Evolutionary conservation across 805 yeast genomes (phyloP).

Genomic region (Ogataea angusta): DNA sequence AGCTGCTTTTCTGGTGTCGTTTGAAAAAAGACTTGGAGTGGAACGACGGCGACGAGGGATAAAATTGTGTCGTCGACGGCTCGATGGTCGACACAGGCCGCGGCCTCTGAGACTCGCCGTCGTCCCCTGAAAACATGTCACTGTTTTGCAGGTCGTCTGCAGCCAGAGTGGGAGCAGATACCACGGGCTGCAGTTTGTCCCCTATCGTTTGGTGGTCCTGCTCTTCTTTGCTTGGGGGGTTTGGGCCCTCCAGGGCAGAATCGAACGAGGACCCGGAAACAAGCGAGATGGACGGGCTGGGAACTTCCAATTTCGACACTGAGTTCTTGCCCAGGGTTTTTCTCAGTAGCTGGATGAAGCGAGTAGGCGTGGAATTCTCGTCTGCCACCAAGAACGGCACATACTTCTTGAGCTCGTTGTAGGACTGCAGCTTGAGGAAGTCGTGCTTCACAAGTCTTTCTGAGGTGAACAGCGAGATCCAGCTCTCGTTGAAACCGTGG

Average conservation of each 20-base stretch:
- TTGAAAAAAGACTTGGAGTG: conserved; percentile 50
- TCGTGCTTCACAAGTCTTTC: conserved; percentile 57
- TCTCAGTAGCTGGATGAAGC: conserved; percentile 54
- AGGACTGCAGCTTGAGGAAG: conserved; percentile 65
- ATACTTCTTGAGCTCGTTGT: conserved; percentile 42
- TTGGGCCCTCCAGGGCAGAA: neutral
- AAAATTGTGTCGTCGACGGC: conserved; percentile 24
- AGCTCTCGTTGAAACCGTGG: conserved; percentile 67
- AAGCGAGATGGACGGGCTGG: conserved; percentile 20
- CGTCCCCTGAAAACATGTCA: neutral
- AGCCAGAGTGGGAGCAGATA: conserved; percentile 33
- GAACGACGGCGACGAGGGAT: conserved; percentile 34
- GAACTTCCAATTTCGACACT: conserved; percentile 4
- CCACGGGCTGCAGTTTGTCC: conserved; percentile 33
- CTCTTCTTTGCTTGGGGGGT: neutral
- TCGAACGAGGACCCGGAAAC: conserved; percentile 19
- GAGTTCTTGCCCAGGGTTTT: conserved; percentile 36
- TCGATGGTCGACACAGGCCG: conserved; percentile 41
- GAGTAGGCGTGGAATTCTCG: conserved; percentile 49
- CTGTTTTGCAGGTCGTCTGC: conserved; percentile 5
- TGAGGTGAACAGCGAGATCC: conserved; percentile 64
- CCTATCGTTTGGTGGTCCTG: conserved; percentile 7
- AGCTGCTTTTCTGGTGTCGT: conserved; percentile 60
- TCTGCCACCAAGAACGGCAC: conserved; percentile 39
- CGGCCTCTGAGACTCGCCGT: conserved; percentile 12